Base-by-base conservation (phyloP, 1,139 yeast species). In the Geotrichum histeridarum region DNA sequence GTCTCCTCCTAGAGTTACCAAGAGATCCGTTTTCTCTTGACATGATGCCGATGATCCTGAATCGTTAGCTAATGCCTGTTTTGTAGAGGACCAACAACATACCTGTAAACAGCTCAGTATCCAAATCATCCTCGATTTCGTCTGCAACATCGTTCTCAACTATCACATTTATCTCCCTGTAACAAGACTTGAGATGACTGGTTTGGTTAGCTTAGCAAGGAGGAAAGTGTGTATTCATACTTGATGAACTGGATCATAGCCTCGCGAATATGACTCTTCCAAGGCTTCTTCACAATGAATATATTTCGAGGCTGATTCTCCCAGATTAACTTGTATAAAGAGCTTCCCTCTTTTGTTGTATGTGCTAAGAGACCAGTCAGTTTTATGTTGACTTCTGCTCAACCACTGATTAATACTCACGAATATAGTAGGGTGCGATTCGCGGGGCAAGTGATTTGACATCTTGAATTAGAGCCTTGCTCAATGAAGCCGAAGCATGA, bases 1-100 rank as follows among this genome's bases (percentile, higher is more conserved):
- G 68, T 91, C 99, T 11, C 99, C 99, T 8, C 98, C 98, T 39
- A 91, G 70, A 0, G 97, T 87, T 12, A 91, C 89, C 44, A 91
- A 72, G 48, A 90, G 69, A 65, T 91, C 98, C 0, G 82, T 71
- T 55, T 75, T 75, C 2, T 67, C 61, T 31, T 48, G 55, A 18
- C 51, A 50, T 31, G 44, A 44, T 17, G 15, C 36, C 18, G 30
- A 33, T 14, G 50, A 45, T 8, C 51, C 51, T 54, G 12, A 2
- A 8, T 18, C 8, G 31, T 35, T 15, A 33, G 36, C 71, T 1
- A 67, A 69, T 42, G 63, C 62, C 44, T 61, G 61, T 8, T 33
- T 35, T 17, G 8, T 39, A 12, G 9, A 38, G 15, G 17, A 12
- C 12, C 33, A 38, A 11, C 36, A 4, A 45, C 54, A 33, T 57